Base-by-base conservation (phyloP, 768 basidiomycete species). In the Boletus huronensis region DNA sequence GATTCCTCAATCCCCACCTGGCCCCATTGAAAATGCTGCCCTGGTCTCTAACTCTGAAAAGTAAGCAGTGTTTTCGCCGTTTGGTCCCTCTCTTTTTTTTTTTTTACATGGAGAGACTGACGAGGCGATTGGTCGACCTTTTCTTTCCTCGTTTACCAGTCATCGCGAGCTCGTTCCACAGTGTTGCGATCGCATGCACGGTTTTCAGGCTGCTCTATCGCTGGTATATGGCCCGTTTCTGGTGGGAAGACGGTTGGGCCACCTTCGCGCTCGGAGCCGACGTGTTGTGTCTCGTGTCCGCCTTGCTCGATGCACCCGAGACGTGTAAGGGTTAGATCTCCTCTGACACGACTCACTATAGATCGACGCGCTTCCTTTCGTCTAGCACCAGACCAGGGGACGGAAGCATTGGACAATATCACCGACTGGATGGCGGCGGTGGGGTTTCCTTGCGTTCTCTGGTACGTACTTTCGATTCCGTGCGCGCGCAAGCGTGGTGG, bases 211-310 rank as follows among this genome's bases (percentile, higher is more conserved):
- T 72, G 8, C 1, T 16, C 5, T 64, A 64, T 48, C 61, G 66
- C 28, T 57, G 57, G 56, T 47, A 57, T 36, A 64, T 50, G 46
- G 31, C 49, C 5, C 44, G 45, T 17, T 68, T 68, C 19, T 66
- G 70, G 64, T 70, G 68, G 70, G 69, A 72, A 38, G 70, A 70
- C 32, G 54, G 42, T 6, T 66, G 58, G 59, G 66, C 62, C 3
- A 43, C 50, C n/a, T 36, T 66, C 1, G 70, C 66, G 6, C 57
- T 70, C 16, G 29, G 14, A 10, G 41, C 39, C n/a, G 68, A 70
- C 6, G 21, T 60, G 3, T 0, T 53, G 26, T 58, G 58, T 48
- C 42, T 70, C 2, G 48, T 45, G 8, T 36, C 55, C 3, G 44
- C 51, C 7, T 53, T 35, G 50, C 13, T 70, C 4, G 21, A 57